Evolutionary conservation across 352 stramenopile species (phyloP), one percentile per base, ranked within the genome.

Genomic region (Globisporangium paroecandrum): DNA sequence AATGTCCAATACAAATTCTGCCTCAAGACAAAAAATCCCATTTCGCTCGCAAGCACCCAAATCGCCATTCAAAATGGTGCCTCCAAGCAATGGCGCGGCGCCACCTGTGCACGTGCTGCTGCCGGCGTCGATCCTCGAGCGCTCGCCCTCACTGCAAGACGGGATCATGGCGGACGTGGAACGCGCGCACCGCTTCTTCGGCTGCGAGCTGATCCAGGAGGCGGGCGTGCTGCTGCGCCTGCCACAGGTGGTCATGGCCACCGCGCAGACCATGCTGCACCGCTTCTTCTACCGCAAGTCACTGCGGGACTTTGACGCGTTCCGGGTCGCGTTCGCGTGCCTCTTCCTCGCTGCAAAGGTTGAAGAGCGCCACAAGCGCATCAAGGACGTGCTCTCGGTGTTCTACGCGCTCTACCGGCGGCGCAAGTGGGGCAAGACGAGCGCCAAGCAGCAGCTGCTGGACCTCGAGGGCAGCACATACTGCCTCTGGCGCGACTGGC

Each of bases 131-230:
- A 76, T 77, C 24, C 74, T 89, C 58, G 43, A 65, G 4, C 64
- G 46, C 51, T 91, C 86, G 34, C 86, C 86, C 10, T 94, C 86
- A 7, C 61, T 61, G 0, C 59, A 70, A 8, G 82, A 89, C 55
- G 86, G 83, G 9, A 47, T 94, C 3, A 0, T 22, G 6, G 25
- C 68, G 0, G 12, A 32, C 1, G 63, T 70, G 1, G 87, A 95
- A 72, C 63, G 69, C 20, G 32, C 68, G 27, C 91, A 97, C 47
- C 88, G 90, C 5, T 90, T 87, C 63, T 98, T 90, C 69, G 90
- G 87, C 56, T 97, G 92, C 64, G 90, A 97, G 71, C 72, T 98
- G 29, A 89, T 97, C 69, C 90, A 98, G 68, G 93, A 98, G 58
- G 90, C 89, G 1, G 90, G 89, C 24, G 76, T 97, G 15, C 73